A percentile compares a stretch with the other conserved stretches of the same genome.
These are phyloP conservation scores for Oryza australiensis DNA, from an alignment of 176 grass and related monocot species.

Conservation along the genomic window DNA sequence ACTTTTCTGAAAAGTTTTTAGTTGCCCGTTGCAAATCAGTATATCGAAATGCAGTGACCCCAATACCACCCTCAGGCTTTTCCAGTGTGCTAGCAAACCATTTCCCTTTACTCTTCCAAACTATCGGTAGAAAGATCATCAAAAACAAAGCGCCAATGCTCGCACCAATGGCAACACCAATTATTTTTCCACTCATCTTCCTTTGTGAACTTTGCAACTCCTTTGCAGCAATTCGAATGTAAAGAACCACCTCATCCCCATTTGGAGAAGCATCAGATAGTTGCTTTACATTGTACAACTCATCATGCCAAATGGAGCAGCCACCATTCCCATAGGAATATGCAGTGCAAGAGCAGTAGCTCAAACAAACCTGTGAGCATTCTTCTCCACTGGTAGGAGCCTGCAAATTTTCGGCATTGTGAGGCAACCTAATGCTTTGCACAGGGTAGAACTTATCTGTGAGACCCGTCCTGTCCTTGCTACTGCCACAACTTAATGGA, in stretches of 20 bases:
- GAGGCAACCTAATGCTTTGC: constrained; percentile 18
- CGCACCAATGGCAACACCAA: constrained; percentile 1
- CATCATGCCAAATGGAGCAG: constrained; percentile 45
- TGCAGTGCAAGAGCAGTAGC: constrained; percentile 56
- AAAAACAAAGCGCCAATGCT: neutral
- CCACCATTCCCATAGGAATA: constrained; percentile 30
- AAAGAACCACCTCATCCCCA: constrained; percentile 26
- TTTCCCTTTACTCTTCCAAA: constrained; percentile 10
- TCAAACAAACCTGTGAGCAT: constrained; percentile 42
- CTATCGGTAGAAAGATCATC: constrained; percentile 11
- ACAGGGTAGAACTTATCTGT: constrained; percentile 50
- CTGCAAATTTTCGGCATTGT: neutral
- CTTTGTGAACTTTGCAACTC: constrained; percentile 28
- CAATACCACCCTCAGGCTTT: neutral
- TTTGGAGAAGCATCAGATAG: neutral
- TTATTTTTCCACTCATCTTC: neutral
- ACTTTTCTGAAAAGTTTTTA: constrained; percentile 49
- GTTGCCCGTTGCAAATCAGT: constrained; percentile 42
- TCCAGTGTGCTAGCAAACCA: neutral
- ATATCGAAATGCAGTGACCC: constrained; percentile 34
- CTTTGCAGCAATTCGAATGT: constrained; percentile 52
- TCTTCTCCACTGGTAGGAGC: constrained; percentile 19
- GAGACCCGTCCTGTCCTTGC: neutral
- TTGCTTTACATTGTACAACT: constrained; percentile 47
- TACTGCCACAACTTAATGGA: constrained; percentile 33